These are phyloP conservation scores for Cercospora sesami DNA, from an alignment of 2,329 filamentous ascomycete genomes.

Conservation along the genomic window DNA sequence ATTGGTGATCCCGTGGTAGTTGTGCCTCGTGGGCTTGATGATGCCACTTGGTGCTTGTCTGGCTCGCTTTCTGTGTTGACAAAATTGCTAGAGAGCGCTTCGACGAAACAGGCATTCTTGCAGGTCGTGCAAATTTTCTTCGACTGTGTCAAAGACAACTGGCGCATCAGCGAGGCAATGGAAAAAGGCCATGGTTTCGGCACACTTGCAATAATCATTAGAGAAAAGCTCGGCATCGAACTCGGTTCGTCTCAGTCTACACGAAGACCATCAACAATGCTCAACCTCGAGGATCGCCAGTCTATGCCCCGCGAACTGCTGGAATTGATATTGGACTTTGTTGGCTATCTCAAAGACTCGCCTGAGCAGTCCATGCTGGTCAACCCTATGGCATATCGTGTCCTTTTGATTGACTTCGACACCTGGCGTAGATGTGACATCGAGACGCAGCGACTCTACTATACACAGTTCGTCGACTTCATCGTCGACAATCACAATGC, in stretches of 20 bases:
- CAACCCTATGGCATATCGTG: conserved; percentile 90
- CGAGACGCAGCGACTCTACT: conserved; percentile 83
- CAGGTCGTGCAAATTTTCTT: conserved; percentile 82
- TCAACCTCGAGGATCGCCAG: conserved; percentile 50
- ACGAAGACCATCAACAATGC: conserved; percentile 26
- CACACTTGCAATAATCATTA: conserved; percentile 77
- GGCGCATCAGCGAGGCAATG: conserved; percentile 98
- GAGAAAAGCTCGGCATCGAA: conserved; percentile 72
- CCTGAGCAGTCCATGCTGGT: conserved; percentile 89
- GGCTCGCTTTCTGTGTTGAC: conserved; percentile 84
- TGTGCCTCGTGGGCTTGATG: conserved; percentile 80
- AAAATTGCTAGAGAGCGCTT: conserved; percentile 77
- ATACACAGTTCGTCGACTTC: conserved; percentile 87
- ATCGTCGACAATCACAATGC: conserved; percentile 87
- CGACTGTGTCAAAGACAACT: conserved; percentile 81
- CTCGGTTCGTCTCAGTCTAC: conserved; percentile 29
- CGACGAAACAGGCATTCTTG: conserved; percentile 67
- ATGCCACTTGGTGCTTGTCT: conserved; percentile 89
- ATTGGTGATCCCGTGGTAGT: conserved; percentile 80
- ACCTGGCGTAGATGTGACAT: conserved; percentile 81
- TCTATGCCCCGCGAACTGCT: conserved; percentile 63
- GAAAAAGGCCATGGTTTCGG: conserved; percentile 93
- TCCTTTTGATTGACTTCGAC: conserved; percentile 88
- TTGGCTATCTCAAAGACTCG: conserved; percentile 79
- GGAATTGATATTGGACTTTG: conserved; percentile 75